Evolutionary conservation across 2,329 filamentous ascomycete species (phyloP).

Genomic region (Penicillium digitatum): DNA sequence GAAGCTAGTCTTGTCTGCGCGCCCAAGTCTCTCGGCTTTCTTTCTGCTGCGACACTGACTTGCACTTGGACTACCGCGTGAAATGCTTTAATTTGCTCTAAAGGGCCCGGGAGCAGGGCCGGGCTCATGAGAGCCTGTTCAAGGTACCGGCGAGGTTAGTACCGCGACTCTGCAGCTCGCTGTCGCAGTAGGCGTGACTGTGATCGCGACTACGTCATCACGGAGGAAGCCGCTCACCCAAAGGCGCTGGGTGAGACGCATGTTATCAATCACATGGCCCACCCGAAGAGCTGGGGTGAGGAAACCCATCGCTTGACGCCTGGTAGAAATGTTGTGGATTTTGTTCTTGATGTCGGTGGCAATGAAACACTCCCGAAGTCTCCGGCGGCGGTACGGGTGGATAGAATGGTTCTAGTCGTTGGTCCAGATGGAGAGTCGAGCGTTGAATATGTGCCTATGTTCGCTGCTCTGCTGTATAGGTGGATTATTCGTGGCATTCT

Average conservation of each 20-base stretch:
- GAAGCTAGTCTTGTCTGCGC: not conserved
- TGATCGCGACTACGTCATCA: constrained; percentile 57
- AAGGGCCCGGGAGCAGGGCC: constrained; percentile 24
- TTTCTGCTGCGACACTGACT: constrained; percentile 5
- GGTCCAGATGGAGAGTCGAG: not conserved
- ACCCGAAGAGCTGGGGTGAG: constrained; percentile 19
- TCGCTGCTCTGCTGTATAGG: constrained; percentile 22
- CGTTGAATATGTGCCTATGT: not conserved
- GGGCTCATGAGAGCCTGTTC: constrained; percentile 50
- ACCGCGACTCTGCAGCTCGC: constrained; percentile 40
- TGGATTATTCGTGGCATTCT: constrained; percentile 32
- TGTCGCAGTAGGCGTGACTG: constrained; percentile 50
- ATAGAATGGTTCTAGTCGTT: not conserved
- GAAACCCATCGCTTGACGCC: constrained; percentile 23
- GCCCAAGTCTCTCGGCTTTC: not conserved
- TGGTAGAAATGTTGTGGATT: constrained; percentile 6
- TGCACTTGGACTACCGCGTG: constrained; percentile 6
- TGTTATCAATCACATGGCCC: constrained; percentile 54
- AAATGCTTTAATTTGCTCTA: constrained; percentile 7
- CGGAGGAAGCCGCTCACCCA: constrained; percentile 48
- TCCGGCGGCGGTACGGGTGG: not conserved
- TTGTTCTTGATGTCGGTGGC: not conserved
- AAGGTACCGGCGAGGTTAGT: constrained; percentile 52
- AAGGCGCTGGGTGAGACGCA: constrained; percentile 54
- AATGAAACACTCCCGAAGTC: not conserved